Percentiles rank a stretch among this genome's conserved stretches.
Evolutionary conservation across 306 rosid genomes (phyloP).

Genomic region (Fagus sylvatica): DNA sequence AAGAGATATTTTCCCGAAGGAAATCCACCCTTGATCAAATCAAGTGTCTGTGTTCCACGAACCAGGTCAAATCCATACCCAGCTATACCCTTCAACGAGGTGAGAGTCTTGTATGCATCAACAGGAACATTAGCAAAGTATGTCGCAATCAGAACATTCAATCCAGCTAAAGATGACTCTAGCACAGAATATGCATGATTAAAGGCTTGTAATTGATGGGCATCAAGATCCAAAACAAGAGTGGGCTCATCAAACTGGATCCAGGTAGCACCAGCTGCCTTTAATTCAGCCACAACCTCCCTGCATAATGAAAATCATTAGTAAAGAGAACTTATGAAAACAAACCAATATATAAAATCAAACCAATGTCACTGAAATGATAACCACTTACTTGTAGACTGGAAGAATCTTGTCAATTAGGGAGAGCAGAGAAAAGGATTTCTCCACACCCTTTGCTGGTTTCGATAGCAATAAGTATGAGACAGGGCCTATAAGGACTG

Average conservation of each 20-base stretch:
- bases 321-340: constrained; percentile 4
- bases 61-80: constrained; percentile 82
- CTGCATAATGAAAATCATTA: constrained; percentile 31
- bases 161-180: constrained; percentile 67
- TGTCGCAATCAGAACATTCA: constrained; percentile 68
- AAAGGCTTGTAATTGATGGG: constrained; percentile 69
- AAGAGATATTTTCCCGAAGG: constrained; percentile 73
- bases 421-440: constrained; percentile 59
- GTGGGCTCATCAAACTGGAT: constrained; percentile 87
- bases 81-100: constrained; percentile 72
- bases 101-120: constrained; percentile 66
- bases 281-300: constrained; percentile 78
- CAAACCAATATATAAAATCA: constrained; percentile 2
- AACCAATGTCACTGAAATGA: background rate
- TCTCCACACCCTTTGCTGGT: constrained; percentile 76
- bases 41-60: constrained; percentile 76
- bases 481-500: constrained; percentile 82
- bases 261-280: constrained; percentile 84
- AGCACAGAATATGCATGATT: constrained; percentile 56
- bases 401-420: constrained; percentile 68
- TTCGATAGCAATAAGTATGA: constrained; percentile 82
- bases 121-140: constrained; percentile 79
- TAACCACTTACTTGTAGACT: constrained; percentile 55
- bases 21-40: constrained; percentile 68
- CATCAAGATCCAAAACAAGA: constrained; percentile 69